These are phyloP conservation scores for Leccinum ochraceum DNA, from an alignment of 768 basidiomycete species.

Conservation along the genomic window DNA sequence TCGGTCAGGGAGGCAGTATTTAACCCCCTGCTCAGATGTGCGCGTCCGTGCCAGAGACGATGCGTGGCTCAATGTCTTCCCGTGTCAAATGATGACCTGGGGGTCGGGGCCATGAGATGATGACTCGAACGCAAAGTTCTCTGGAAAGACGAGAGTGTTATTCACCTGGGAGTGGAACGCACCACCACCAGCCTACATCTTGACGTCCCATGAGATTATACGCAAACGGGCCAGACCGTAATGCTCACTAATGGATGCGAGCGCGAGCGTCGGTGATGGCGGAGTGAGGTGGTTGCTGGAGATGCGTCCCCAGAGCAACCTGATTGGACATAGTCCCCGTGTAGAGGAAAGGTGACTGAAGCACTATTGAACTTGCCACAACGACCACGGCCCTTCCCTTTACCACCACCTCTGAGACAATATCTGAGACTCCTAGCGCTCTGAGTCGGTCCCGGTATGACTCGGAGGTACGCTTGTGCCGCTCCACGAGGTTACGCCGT, in stretches of 20 bases:
- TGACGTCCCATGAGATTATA: conserved; percentile 6
- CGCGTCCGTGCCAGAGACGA: conserved; percentile 61
- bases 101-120: background rate
- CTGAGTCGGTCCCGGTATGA: too few relatives aligned
- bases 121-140: conserved; percentile 11
- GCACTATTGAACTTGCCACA: too few relatives aligned
- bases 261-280: conserved; percentile 83
- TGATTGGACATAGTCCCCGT: conserved; percentile 90
- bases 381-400: too few relatives aligned
- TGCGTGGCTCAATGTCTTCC: conserved; percentile 65
- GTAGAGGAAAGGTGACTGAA: too few relatives aligned
- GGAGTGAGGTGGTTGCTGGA: conserved; percentile 88
- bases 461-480: too few relatives aligned
- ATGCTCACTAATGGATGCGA: conserved; percentile 71
- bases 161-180: conserved; percentile 81
- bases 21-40: conserved; percentile 49
- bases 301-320: conserved; percentile 81
- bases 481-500: too few relatives aligned
- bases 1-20: conserved; percentile 41
- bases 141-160: conserved; percentile 17
- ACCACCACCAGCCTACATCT: conserved; percentile 81
- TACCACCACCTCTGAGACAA: too few relatives aligned
- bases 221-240: background rate
- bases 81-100: conserved; percentile 80
- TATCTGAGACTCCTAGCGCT: too few relatives aligned